Base-by-base conservation (phyloP, 208 protist species). In the Leishmania tropica region DNA sequence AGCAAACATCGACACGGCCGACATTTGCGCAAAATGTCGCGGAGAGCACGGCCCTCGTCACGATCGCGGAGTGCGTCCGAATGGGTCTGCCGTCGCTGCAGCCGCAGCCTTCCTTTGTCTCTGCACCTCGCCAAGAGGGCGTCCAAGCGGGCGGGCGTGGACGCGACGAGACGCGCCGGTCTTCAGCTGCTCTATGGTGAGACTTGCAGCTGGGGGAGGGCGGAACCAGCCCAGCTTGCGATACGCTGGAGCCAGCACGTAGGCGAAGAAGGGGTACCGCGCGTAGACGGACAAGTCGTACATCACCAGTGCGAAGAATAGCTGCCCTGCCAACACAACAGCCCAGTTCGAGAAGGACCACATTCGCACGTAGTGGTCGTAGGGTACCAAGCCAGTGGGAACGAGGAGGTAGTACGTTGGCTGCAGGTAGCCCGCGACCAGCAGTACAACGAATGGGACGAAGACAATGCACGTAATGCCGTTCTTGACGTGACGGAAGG, bases 231-330 rank as follows among this genome's bases (percentile, higher is more conserved):
- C 85, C 79, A 89, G 67, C 79, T 83, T 84, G 24, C 93, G 91
- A 73, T 92, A 96, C 2, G 83, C 17, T n/a, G 93, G 93, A 1
- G 90, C 93, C 37, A 96, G 71, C 2, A 94, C 79, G 51, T 92
- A 76, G 24, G 90, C 87, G 65, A 96, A 96, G 45, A 94, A 83
- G 0, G 93, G 93, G 72, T 95, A 95, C 6, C 93, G 93, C 45
- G 95, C 70, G 56, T 96, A 96, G 28, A 94, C 92, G 0, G 89
- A 93, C 56, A 95, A 64, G 79, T 96, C 93, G 83, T 96, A 96
- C 51, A 96, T 80, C 37, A 94, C 67, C 28, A 96, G 31, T 53
- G 88, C 92, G 31, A 95, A 73, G 75, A 90, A 80, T 1, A 92
- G 64, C 84, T 96, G 93, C 11, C 93, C 93, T 0, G 76, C 85